Conservation (phyloP, 2,329 filamentous ascomycete genomes). For the Ophiostoma tasmaniense region DNA sequence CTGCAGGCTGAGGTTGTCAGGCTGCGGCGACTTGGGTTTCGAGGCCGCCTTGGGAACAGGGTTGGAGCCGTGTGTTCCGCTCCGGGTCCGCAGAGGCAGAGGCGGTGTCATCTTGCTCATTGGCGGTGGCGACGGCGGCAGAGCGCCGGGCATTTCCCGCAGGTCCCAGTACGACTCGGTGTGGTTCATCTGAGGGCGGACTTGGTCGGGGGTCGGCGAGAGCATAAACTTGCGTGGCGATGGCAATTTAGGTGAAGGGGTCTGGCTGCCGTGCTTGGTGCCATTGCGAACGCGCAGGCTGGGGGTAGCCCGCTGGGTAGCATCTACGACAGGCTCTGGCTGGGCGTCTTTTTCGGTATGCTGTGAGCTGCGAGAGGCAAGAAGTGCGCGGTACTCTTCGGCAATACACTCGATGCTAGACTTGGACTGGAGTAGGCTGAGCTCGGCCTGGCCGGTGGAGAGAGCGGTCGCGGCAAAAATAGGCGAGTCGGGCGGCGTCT, state of each 20-base stretch:
- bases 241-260: background rate
- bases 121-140: background rate
- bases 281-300: background rate
- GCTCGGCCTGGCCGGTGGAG: conserved; percentile 9
- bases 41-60: background rate
- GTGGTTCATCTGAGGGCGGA: background rate
- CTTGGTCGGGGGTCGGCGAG: background rate
- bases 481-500: conserved; percentile 15
- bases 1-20: conserved; percentile 37
- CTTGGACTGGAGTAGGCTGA: conserved; percentile 21
- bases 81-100: conserved; percentile 11
- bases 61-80: background rate
- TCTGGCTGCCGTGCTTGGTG: conserved; percentile 11
- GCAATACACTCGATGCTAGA: conserved; percentile 41
- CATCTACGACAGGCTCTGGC: background rate
- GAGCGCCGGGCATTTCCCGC: background rate
- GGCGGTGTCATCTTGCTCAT: conserved; percentile 5
- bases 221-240: conserved; percentile 10
- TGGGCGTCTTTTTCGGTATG: conserved; percentile 21
- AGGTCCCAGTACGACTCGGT: conserved; percentile 1
- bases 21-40: conserved; percentile 16
- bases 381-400: conserved; percentile 41
- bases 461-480: background rate
- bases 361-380: conserved; percentile 34
- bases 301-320: background rate